Evolutionary conservation across 495 filamentous ascomycete genomes (phyloP).

Genomic region (Hypoxylon crocopeplum): DNA sequence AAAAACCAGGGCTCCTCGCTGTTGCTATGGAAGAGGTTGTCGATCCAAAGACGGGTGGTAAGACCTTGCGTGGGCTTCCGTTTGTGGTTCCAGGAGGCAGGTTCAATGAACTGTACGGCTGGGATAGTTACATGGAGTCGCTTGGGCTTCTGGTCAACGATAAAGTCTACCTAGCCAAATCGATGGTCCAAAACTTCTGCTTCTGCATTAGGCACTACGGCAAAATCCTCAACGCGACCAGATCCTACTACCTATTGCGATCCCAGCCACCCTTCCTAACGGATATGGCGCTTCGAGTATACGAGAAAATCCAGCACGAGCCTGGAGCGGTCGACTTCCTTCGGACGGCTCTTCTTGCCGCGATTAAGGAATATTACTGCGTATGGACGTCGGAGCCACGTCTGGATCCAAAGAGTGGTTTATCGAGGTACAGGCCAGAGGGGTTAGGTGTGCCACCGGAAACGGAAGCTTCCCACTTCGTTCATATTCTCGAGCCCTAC

Average conservation of each 20-base stretch:
- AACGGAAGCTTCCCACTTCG: slow-evolving; percentile 88
- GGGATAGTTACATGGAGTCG: slow-evolving; percentile 98
- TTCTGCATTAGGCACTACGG: slow-evolving; percentile 98
- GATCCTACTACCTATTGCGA: slow-evolving; percentile 90
- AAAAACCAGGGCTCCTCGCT: slow-evolving; percentile 86
- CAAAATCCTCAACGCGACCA: slow-evolving; percentile 96
- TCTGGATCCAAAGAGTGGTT: slow-evolving; percentile 77
- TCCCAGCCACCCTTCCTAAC: slow-evolving; percentile 97
- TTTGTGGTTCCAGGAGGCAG: slow-evolving; percentile 96
- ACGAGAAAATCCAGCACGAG: slow-evolving; percentile 84
- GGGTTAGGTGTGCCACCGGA: slow-evolving; percentile 94
- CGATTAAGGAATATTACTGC: slow-evolving; percentile 94
- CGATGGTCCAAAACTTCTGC: slow-evolving; percentile 94
- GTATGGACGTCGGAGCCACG: slow-evolving; percentile 88
- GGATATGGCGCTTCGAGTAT: slow-evolving; percentile 92
- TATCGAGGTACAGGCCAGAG: slow-evolving; percentile 88
- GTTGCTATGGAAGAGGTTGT: slow-evolving; percentile 81
- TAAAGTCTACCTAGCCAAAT: slow-evolving; percentile 81
- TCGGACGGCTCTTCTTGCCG: slow-evolving; percentile 77
- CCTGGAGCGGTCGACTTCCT: slow-evolving; percentile 80
- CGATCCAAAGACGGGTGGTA: slow-evolving; percentile 69
- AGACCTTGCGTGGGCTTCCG: slow-evolving; percentile 76
- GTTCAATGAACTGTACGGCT: slow-evolving; percentile 97
- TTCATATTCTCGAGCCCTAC: slow-evolving; percentile 85
- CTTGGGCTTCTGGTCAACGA: slow-evolving; percentile 83